These are phyloP conservation scores for Mucor saturninus DNA, from an alignment of 371 early-diverging fungal genomes.

Conservation along the genomic window DNA sequence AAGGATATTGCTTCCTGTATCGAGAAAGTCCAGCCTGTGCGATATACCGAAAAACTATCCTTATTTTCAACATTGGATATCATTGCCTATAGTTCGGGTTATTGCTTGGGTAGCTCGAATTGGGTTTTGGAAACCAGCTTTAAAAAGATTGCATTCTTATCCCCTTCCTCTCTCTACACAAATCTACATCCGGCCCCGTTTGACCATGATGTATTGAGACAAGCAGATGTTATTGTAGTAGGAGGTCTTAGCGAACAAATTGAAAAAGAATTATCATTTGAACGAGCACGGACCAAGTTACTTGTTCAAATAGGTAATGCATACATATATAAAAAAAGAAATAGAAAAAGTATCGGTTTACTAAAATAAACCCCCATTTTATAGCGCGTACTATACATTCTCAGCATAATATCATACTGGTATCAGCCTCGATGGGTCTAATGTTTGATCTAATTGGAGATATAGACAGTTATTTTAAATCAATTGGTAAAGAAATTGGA, in stretches of 20 bases:
- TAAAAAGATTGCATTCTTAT: conserved; percentile 68
- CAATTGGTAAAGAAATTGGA: conserved; percentile 51
- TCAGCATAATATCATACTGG: conserved; percentile 73
- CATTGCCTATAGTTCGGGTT: conserved; percentile 68
- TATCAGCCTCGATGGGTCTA: conserved; percentile 71
- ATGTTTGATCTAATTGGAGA: conserved; percentile 77
- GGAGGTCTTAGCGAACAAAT: conserved; percentile 42
- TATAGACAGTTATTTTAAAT: conserved; percentile 55
- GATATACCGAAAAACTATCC: conserved; percentile 58
- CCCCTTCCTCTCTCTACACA: conserved; percentile 64
- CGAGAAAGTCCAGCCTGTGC: conserved; percentile 68
- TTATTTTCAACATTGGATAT: conserved; percentile 50
- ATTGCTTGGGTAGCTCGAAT: conserved; percentile 73
- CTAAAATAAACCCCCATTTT: too few species aligned
- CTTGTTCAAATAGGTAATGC: conserved; percentile 41
- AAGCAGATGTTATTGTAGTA: conserved; percentile 62
- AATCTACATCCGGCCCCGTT: conserved; percentile 75
- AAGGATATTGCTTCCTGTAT: conserved; percentile 67
- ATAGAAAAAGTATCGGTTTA: too few species aligned
- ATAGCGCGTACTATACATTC: conserved; percentile 61
- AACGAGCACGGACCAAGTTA: conserved; percentile 27
- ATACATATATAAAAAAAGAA: background rate
- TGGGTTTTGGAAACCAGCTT: conserved; percentile 72
- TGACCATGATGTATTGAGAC: conserved; percentile 60
- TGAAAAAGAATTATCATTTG: conserved; percentile 20